Percentiles rank a stretch among this genome's conserved stretches.
Conservation (phyloP, 306 rosid species). For the Cicer cuneatum region DNA sequence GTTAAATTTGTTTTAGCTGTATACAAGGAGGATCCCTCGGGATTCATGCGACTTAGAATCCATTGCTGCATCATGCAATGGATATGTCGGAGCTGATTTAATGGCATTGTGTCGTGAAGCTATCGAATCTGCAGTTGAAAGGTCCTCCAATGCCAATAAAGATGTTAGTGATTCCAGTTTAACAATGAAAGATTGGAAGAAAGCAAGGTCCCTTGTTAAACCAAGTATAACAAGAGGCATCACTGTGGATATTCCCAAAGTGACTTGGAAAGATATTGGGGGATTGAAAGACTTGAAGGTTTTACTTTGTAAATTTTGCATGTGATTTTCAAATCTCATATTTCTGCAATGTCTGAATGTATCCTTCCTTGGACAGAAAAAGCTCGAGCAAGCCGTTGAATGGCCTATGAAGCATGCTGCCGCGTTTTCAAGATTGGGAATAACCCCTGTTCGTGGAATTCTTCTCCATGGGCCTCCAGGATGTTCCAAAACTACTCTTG, state of each 20-base stretch:
- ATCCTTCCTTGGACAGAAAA: slow-evolving; percentile 62
- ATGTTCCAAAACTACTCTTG: slow-evolving; percentile 95
- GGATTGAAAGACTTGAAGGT: slow-evolving; percentile 90
- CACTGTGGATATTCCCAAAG: slow-evolving; percentile 83
- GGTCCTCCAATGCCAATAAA: slow-evolving; percentile 58
- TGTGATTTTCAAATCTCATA: slow-evolving; percentile 38
- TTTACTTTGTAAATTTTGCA: slow-evolving; percentile 40
- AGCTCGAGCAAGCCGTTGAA: slow-evolving; percentile 89
- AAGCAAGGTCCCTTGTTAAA: slow-evolving; percentile 68
- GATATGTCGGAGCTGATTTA: slow-evolving; percentile 94
- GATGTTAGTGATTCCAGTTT: slow-evolving; percentile 50
- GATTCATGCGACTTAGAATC: slow-evolving; percentile 62
- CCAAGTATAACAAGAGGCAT: slow-evolving; percentile 96
- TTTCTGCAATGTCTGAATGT: slow-evolving; percentile 24
- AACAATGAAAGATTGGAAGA: slow-evolving; percentile 77
- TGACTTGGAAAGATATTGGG: slow-evolving; percentile 93
- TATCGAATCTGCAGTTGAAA: slow-evolving; percentile 58
- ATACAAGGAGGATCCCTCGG: slow-evolving; percentile 73
- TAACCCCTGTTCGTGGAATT: slow-evolving; percentile 87
- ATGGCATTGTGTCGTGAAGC: slow-evolving; percentile 88
- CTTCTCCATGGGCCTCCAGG: slow-evolving; percentile 99
- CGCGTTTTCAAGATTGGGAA: slow-evolving; percentile 75
- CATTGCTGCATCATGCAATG: slow-evolving; percentile 88
- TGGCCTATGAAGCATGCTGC: slow-evolving; percentile 87
- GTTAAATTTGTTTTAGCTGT: slow-evolving; percentile 62